A percentile compares a stretch with the other conserved stretches of the same genome.
Conservation (phyloP, 2,329 filamentous ascomycete genomes). For the Fusarium lateritium region DNA sequence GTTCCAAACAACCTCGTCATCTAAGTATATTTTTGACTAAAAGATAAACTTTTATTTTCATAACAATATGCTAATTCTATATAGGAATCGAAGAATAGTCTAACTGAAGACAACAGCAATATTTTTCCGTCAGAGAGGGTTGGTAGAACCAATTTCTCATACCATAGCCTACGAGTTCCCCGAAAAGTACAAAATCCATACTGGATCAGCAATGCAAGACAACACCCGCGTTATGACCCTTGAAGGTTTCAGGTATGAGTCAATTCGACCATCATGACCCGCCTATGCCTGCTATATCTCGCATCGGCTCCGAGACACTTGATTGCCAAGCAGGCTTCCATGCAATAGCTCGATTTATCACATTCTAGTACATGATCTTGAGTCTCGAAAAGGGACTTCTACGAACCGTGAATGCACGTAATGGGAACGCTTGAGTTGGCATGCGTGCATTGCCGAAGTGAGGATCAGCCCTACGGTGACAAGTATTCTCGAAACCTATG, state of each 20-base stretch:
- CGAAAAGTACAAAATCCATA: neutral
- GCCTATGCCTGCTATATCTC: conserved; percentile 13
- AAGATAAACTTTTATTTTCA: neutral
- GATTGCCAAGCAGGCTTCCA: conserved; percentile 36
- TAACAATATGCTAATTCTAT: neutral
- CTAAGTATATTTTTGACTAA: too few species aligned
- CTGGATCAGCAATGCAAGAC: neutral
- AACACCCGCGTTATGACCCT: conserved; percentile 6
- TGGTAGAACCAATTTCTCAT: neutral
- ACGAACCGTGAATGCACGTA: conserved; percentile 4
- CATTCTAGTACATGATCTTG: neutral
- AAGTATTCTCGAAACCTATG: neutral
- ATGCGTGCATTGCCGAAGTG: conserved; percentile 17
- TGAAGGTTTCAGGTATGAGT: conserved; percentile 21
- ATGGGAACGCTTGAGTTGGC: conserved; percentile 23
- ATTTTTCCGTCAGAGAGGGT: neutral
- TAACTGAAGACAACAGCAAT: neutral
- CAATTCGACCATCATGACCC: conserved; percentile 15
- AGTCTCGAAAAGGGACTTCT: neutral
- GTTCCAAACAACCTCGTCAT: neutral
- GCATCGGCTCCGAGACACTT: conserved; percentile 23
- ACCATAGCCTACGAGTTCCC: neutral
- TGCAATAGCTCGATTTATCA: neutral
- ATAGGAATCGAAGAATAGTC: neutral
- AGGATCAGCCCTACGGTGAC: conserved; percentile 25